Evolutionary conservation across 805 yeast genomes (phyloP).

Genomic region (Saccharomycopsis sp.): DNA sequence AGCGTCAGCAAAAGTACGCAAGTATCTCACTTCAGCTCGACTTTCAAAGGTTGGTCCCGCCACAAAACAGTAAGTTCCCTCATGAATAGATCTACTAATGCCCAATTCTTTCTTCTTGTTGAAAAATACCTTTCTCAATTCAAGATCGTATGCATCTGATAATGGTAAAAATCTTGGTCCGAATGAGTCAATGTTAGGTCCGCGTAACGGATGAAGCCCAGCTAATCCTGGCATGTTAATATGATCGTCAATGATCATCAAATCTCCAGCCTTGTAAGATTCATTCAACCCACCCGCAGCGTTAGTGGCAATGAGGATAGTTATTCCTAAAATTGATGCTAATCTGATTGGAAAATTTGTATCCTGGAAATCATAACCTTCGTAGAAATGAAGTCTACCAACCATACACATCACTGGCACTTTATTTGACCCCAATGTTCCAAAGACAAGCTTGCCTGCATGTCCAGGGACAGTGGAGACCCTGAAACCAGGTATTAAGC

Average conservation of each 20-base stretch:
- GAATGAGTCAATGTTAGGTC: conserved; percentile 69
- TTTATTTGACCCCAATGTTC: conserved; percentile 56
- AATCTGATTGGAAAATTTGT: conserved; percentile 84
- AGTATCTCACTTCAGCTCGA: conserved; percentile 81
- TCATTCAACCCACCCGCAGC: conserved; percentile 90
- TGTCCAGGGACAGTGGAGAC: conserved; percentile 87
- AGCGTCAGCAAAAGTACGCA: conserved; percentile 68
- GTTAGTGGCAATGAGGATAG: conserved; percentile 73
- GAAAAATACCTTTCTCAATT: conserved; percentile 56
- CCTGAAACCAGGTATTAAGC: conserved; percentile 72
- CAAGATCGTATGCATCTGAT: conserved; percentile 82
- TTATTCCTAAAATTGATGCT: conserved; percentile 55
- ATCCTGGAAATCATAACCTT: conserved; percentile 77
- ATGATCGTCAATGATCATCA: conserved; percentile 88
- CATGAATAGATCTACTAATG: conserved; percentile 57
- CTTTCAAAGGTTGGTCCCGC: conserved; percentile 94
- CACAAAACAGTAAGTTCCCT: conserved; percentile 79
- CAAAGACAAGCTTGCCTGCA: conserved; percentile 75
- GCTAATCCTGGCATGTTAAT: conserved; percentile 86
- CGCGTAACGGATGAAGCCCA: conserved; percentile 82
- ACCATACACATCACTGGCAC: conserved; percentile 90
- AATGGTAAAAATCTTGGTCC: conserved; percentile 88
- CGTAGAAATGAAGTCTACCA: conserved; percentile 88
- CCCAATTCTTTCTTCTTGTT: conserved; percentile 43
- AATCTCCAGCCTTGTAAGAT: conserved; percentile 68